phyloP scores from a whole-genome alignment of 176 grass and related monocot genomes.

The Avena sativa region DNA sequence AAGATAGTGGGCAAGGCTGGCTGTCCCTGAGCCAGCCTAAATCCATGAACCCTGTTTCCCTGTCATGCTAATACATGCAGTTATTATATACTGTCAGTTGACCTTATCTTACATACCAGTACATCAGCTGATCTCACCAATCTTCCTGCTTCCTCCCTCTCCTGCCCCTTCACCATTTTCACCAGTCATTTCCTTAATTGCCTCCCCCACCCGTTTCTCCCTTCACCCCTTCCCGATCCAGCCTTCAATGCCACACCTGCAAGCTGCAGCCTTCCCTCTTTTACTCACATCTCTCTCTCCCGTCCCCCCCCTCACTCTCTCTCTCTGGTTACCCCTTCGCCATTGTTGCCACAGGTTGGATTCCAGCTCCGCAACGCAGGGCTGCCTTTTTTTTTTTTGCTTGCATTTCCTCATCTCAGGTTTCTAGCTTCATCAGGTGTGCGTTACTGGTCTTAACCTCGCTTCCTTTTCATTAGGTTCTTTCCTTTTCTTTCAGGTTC shows the following conservation, averaged over 20 bases:
- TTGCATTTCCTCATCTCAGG: conserved; percentile 20
- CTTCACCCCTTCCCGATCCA: conserved; percentile 39
- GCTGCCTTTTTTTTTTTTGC: background rate
- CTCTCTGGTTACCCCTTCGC: background rate
- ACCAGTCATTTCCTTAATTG: conserved; percentile 47
- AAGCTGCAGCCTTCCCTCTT: conserved; percentile 11
- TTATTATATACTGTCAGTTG: conserved; percentile 45
- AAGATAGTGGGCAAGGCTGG: conserved; percentile 33
- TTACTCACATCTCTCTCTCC: background rate
- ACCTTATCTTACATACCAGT: conserved; percentile 31
- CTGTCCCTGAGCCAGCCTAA: background rate
- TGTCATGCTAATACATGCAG: conserved; percentile 28
- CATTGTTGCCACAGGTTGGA: conserved; percentile 27
- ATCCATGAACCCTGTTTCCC: conserved; percentile 7
- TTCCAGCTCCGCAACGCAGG: background rate
- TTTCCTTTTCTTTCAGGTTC: conserved; percentile 43
- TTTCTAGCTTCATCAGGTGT: background rate
- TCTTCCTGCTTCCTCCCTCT: background rate
- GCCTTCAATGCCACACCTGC: conserved; percentile 54
- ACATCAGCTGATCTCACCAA: background rate
- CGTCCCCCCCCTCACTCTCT: background rate
- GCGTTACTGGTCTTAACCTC: conserved; percentile 23
- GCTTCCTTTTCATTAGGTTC: background rate
- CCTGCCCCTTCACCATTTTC: conserved; percentile 24
- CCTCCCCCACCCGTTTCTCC: conserved; percentile 26